These are phyloP conservation scores for Kodamaea sp. DNA, from an alignment of 1,139 yeast genomes.

Conservation along the genomic window DNA sequence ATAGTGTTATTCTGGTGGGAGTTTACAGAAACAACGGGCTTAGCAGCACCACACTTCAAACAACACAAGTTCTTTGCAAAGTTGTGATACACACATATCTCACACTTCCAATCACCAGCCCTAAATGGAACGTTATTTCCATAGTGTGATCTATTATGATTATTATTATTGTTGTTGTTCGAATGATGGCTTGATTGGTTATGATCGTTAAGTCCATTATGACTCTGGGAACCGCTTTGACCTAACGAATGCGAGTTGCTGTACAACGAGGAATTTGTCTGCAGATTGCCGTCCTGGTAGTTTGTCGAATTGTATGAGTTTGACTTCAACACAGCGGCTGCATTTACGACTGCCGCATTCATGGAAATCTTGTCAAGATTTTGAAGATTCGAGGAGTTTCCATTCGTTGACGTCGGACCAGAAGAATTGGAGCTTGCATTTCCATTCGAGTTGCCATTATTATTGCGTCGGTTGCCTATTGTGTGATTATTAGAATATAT, in stretches of 20 bases:
- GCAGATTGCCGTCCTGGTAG: constrained; percentile 9
- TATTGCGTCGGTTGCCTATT: constrained; percentile 10
- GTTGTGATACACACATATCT: constrained; percentile 82
- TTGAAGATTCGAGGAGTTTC: constrained; percentile 1
- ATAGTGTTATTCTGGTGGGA: constrained; percentile 20
- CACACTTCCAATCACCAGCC: constrained; percentile 98
- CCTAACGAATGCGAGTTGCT: not conserved
- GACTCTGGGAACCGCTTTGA: not conserved
- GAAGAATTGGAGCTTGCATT: constrained; percentile 9
- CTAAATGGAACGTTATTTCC: constrained; percentile 75
- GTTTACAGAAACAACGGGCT: constrained; percentile 48
- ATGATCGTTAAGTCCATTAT: constrained; percentile 6
- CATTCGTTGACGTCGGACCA: constrained; percentile 5
- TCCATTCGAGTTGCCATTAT: constrained; percentile 10
- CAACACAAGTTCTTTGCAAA: constrained; percentile 90
- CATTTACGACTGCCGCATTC: constrained; percentile 15
- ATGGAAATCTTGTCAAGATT: constrained; percentile 15
- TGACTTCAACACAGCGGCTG: constrained; percentile 16
- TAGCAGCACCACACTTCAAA: constrained; percentile 82
- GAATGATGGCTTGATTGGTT: constrained; percentile 3
- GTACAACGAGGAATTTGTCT: not conserved
- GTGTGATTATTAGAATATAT: constrained; percentile 27
- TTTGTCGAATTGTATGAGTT: constrained; percentile 9
- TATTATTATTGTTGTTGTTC: constrained; percentile 14
- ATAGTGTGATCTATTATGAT: constrained; percentile 23